Evolutionary conservation across 257 asterid species (phyloP), one percentile per base, ranked within the genome.

Genomic region (Ehretia macrophylla): DNA sequence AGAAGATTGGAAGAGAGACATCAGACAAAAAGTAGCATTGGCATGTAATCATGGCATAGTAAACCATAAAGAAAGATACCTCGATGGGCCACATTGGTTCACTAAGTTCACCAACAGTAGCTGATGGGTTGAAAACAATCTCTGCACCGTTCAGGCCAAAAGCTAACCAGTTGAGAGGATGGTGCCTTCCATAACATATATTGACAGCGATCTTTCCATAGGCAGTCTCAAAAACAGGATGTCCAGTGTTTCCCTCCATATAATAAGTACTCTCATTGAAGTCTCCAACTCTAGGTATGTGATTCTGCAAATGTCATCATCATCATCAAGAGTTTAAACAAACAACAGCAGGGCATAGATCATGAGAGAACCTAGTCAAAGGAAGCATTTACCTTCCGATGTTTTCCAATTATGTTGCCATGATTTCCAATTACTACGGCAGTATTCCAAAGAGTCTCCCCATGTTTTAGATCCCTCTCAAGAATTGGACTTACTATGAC

Each of bases 51-150:
- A 12, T 13, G 22, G 17, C 18, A n/a, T 3, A 19, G 17, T 42
- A 17, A 14, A 37, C 21, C 23, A 8, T 54, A 17, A 11, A 54
- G 53, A 60, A 48, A 5, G 60, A 51, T 79, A 92, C 98, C 98
- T 92, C 98, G 20, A 92, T 78, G 67, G 98, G 88, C 98, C 98
- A 92, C 98, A 92, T 92, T 37, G 98, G 97, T 83, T 92, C 98
- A 39, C 98, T 92, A 72, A 92, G 97, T 70, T 88, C 98, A 51
- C 97, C 98, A 35, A 92, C 98, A 20, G 97, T 92, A 59, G 98
- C 97, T 9, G 98, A 88, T 17, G 98, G 98, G 71, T 92, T 88
- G 63, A 92, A 88, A 56, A 92, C 88, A 61, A 92, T 88, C 78
- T 92, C 98, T 13, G 98, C 98, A 0, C 97, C 97, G 56, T 92